These are phyloP conservation scores for Dioscorea cayenensis DNA, from an alignment of 116 monocot genomes.

Conservation along the genomic window DNA sequence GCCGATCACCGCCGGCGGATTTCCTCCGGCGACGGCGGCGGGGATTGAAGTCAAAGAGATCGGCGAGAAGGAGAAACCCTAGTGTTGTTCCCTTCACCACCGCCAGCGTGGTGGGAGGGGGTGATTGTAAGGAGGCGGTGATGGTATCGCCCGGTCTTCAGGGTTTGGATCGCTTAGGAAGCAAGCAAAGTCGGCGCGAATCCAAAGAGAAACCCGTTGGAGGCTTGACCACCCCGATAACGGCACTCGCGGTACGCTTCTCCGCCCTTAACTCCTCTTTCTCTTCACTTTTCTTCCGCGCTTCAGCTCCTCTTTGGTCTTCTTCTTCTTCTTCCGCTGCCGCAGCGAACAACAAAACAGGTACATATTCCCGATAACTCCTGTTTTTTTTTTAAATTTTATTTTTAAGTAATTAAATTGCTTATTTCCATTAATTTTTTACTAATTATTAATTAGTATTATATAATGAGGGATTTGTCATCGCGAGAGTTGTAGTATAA, in stretches of 20 bases:
- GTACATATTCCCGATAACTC: no score
- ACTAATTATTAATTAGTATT: no score
- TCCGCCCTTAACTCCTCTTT: neutral
- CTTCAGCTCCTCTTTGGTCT: neutral
- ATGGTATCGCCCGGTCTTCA: neutral
- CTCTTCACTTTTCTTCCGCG: neutral
- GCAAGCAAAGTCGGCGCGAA: conserved; percentile 6
- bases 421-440: no score
- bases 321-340: neutral
- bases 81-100: conserved; percentile 11
- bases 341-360: no score
- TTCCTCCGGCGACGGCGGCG: conserved; percentile 2
- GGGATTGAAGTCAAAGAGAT: neutral
- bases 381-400: no score
- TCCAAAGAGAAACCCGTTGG: neutral
- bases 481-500: no score
- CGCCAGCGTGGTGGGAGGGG: conserved; percentile 10
- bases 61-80: conserved; percentile 7
- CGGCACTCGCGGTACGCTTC: neutral
- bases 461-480: no score
- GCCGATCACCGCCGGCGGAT: neutral
- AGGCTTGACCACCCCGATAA: neutral
- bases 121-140: neutral
- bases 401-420: no score
- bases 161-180: conserved; percentile 9